These are phyloP conservation scores for Phytophthora cajani DNA, from an alignment of 352 stramenopile species.

Conservation along the genomic window DNA sequence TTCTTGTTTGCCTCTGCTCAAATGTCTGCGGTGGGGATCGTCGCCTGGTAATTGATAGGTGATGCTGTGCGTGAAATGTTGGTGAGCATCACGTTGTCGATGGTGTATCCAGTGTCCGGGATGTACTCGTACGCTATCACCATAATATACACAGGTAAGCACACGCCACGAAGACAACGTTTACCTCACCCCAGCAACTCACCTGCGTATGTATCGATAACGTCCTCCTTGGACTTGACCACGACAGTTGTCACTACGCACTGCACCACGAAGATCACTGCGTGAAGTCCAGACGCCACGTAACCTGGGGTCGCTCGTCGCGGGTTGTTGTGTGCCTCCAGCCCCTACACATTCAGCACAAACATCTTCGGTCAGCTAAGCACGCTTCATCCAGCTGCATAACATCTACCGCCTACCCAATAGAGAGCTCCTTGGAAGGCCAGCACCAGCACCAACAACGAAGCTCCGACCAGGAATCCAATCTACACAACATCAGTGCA, in stretches of 20 bases:
- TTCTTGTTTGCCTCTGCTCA: conserved; percentile 26
- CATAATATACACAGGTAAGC: too few relatives aligned
- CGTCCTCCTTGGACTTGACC: conserved; percentile 80
- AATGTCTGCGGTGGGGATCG: conserved; percentile 70
- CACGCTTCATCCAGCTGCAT: background rate
- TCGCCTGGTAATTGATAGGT: conserved; percentile 66
- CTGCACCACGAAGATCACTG: conserved; percentile 68
- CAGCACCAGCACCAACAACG: conserved; percentile 67
- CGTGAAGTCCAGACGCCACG: conserved; percentile 57
- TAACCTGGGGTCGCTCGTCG: conserved; percentile 44
- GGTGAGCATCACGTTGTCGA: conserved; percentile 48
- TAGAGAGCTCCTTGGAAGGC: conserved; percentile 75
- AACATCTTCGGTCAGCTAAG: background rate
- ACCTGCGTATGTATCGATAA: conserved; percentile 88
- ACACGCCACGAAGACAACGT: too few relatives aligned
- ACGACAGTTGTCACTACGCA: conserved; percentile 64
- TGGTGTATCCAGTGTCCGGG: conserved; percentile 55
- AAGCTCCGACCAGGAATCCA: conserved; percentile 75
- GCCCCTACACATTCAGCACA: conserved; percentile 33
- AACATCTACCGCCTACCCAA: conserved; percentile 47
- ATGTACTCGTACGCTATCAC: conserved; percentile 83
- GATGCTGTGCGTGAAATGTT: conserved; percentile 47
- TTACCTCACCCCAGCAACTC: background rate
- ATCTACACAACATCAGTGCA: conserved; percentile 45
- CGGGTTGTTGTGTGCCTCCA: conserved; percentile 47